A percentile compares a stretch with the other conserved stretches of the same genome.
These are phyloP conservation scores for Amphibolis antarctica DNA, from an alignment of 106 monocot species.

Conservation along the genomic window DNA sequence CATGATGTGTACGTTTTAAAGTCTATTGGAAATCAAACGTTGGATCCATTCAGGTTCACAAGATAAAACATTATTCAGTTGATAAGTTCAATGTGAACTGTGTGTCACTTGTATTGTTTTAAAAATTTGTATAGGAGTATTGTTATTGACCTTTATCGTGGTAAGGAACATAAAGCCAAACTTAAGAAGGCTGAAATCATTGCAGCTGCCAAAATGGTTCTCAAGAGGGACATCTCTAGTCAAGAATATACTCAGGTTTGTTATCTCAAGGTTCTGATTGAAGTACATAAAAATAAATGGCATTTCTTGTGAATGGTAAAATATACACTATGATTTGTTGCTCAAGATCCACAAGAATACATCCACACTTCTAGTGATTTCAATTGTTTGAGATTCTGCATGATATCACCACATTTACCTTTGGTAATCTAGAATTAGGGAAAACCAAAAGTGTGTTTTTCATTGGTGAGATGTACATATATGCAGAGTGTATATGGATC, in stretches of 20 bases:
- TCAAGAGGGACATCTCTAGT: constrained; percentile 42
- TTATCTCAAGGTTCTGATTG: neutral
- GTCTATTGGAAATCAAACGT: constrained; percentile 17
- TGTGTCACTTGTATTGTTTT: neutral
- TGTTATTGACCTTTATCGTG: constrained; percentile 40
- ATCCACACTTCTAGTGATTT: no score
- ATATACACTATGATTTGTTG: no score
- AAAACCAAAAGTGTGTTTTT: no score
- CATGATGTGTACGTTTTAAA: constrained; percentile 59
- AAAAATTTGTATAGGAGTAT: constrained; percentile 31
- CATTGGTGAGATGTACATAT: no score
- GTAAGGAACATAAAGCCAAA: constrained; percentile 31
- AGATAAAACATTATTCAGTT: neutral
- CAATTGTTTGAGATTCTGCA: no score
- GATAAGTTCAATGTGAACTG: neutral
- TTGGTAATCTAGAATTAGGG: no score
- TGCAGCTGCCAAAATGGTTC: constrained; percentile 15
- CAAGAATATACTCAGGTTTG: constrained; percentile 55
- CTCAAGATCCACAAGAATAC: no score
- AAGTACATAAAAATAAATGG: neutral
- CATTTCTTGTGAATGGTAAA: neutral
- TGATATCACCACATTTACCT: no score
- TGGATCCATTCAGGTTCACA: constrained; percentile 50
- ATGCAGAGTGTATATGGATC: no score
- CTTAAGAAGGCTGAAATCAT: constrained; percentile 47